A percentile compares a stretch with the other conserved stretches of the same genome.
phyloP scores from a whole-genome alignment of 805 yeast genomes.

The Maudiozyma turicensis region DNA sequence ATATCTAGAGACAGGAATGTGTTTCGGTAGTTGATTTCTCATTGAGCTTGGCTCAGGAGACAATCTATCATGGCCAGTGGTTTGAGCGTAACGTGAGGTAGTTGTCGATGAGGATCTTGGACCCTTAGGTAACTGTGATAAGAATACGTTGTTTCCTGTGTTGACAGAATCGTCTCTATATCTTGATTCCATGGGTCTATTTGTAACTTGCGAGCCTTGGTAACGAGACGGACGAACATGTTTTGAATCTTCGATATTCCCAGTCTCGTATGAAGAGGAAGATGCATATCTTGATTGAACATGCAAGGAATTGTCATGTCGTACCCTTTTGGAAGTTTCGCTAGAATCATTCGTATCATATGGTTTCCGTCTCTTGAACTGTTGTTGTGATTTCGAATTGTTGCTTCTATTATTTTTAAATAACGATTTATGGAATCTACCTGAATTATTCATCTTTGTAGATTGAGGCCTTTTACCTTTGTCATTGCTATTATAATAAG shows the following conservation, averaged over 20 bases:
- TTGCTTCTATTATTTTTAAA: not conserved
- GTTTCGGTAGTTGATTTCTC: not conserved
- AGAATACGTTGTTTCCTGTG: not conserved
- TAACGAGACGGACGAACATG: constrained; percentile 1
- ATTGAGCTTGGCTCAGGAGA: not conserved
- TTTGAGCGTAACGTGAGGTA: not conserved
- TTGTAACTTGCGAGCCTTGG: constrained; percentile 1
- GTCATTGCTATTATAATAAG: not conserved
- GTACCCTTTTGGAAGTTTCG: constrained; percentile 2
- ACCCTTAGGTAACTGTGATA: constrained; percentile 17
- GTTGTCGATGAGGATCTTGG: constrained; percentile 10
- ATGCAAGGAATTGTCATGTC: not conserved
- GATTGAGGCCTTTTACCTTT: not conserved
- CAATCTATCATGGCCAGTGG: not conserved
- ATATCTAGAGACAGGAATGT: not conserved
- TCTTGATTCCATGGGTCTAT: not conserved
- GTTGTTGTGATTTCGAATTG: not conserved
- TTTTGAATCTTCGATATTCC: no score
- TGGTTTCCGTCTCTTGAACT: not conserved
- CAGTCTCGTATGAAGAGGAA: not conserved
- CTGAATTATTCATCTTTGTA: not conserved
- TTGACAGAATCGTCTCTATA: not conserved
- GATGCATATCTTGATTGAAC: not conserved
- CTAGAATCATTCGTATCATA: not conserved
- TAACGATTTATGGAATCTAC: not conserved